Evolutionary conservation across 768 basidiomycete genomes (phyloP), one percentile per base, ranked within the genome.

Genomic region (Royoungia palumana): DNA sequence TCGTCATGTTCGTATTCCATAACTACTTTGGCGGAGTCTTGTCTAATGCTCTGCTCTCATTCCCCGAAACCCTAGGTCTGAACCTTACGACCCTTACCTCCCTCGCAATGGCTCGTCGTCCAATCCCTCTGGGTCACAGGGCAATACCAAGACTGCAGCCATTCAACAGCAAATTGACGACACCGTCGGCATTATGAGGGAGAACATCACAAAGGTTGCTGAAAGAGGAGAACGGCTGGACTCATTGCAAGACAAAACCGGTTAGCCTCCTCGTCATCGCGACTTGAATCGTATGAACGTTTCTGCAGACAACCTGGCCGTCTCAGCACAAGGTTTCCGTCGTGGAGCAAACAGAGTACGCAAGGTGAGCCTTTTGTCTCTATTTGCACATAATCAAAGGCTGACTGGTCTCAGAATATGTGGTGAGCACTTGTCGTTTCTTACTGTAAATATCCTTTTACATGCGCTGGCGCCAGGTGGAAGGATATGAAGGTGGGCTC

Each of bases 241-340:
- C 64, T 86, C 87, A 41, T 72, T 98, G 56, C 95, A 97, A 70
- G 95, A 96, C 72, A 98, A 98, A 80, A 99, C 96, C 44, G 94
- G 95, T 95, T 58, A 58, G 87, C 77, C 17, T 37, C n/a, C 21
- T 43, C 27, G 35, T 40, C 28, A 22, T 42, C 17, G 14, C 11
- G 6, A 16, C 35, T 3, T 5, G 20, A 16, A 13, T 21, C 13
- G 19, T 34, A 42, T 35, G 1, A 27, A 43, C 19, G 12, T 20
- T 48, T 44, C 38, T 16, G 44, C 59, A 96, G 96, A 99, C 72
- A 96, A 87, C 65, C 81, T 99, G 47, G 95, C 96, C 25, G 90
- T 95, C 35, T 96, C 94, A 21, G 96, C 96, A n/a, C 95, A 99
- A 74, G 93, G 94, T 22, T 99, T 99, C 83, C 85, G 94, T 54